A percentile compares a stretch with the other conserved stretches of the same genome.
Conservation (phyloP, 345 rosid species). For the Dimocarpus longan region DNA sequence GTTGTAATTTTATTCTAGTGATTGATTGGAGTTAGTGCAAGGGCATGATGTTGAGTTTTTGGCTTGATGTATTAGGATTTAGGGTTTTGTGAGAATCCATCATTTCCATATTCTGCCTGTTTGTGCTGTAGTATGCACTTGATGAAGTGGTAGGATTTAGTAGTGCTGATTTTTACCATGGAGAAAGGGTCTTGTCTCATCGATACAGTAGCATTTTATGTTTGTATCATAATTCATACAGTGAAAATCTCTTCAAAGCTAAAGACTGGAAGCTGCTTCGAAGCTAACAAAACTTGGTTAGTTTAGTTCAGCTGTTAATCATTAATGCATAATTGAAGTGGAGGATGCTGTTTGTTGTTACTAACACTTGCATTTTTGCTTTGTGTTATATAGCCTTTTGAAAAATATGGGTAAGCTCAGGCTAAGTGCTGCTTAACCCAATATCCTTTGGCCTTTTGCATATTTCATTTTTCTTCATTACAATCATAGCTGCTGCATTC, state of each 20-base stretch:
- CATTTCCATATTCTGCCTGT: neutral
- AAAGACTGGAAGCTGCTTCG: neutral
- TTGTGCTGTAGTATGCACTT: neutral
- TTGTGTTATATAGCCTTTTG: neutral
- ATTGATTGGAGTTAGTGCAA: neutral
- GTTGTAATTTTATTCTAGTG: neutral
- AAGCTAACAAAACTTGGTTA: neutral
- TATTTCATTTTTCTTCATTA: neutral
- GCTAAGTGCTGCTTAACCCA: neutral
- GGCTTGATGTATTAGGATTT: neutral
- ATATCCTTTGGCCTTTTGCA: neutral
- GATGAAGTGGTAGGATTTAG: neutral
- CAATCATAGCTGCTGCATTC: neutral
- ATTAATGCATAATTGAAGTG: neutral
- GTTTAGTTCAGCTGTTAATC: neutral
- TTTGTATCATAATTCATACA: neutral
- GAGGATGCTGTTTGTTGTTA: neutral
- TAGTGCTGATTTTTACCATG: neutral
- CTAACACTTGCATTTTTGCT: neutral
- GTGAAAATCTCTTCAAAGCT: neutral
- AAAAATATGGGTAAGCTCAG: neutral
- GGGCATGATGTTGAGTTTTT: neutral
- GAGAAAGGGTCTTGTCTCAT: neutral
- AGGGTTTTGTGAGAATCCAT: neutral
- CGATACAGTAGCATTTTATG: neutral